Base-by-base conservation (phyloP, 2,329 filamentous ascomycete genomes). In the Dactylellina haptotyla region DNA sequence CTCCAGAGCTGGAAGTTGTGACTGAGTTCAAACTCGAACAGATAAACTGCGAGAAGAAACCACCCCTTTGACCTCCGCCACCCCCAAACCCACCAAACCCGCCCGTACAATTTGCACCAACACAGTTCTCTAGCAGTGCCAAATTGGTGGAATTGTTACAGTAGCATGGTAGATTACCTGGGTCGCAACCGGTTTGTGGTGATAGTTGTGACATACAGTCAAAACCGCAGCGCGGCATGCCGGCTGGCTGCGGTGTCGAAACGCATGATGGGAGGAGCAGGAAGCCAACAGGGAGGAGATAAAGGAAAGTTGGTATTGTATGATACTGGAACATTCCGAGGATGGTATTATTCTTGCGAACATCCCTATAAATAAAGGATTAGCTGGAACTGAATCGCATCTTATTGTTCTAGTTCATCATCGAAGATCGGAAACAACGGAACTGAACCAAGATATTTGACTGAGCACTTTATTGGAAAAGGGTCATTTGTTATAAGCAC, bases 91-190 rank as follows among this genome's bases (percentile, higher is more conserved):
- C 65, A 12, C 45, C 53, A 65, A 41, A 56, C 1, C 59, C 67
- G 30, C 30, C n/a, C 6, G 59, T 54, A 28, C 61, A 73, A 48
- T 57, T 73, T 10, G 34, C 23, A 16, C 18, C 6, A 16, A 66
- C 39, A n/a, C 69, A 73, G 20, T 16, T 10, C 16, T 66, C 57
- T 20, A 73, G 46, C 16, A 66, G 16, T 32, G 32, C 37, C 1
- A 66, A 28, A 41, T 62, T 73, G 1, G 45, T 73, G 1, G 61
- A 61, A 30, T 73, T 73, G 37, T 61, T 62, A 48, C 69, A 73
- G 25, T 65, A 73, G 25, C 69, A 66, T 2, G 61, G 59, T 6
- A 73, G 34, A 26, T 73, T 62, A 9, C 61, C 69, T 16, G 54
- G 23, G 4, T 65, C 61, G 12, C 69, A 73, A 9, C 23, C 12